A percentile compares a stretch with the other conserved stretches of the same genome.
Conservation (phyloP, 2,329 filamentous ascomycete genomes). For the Penicillium sp. region DNA sequence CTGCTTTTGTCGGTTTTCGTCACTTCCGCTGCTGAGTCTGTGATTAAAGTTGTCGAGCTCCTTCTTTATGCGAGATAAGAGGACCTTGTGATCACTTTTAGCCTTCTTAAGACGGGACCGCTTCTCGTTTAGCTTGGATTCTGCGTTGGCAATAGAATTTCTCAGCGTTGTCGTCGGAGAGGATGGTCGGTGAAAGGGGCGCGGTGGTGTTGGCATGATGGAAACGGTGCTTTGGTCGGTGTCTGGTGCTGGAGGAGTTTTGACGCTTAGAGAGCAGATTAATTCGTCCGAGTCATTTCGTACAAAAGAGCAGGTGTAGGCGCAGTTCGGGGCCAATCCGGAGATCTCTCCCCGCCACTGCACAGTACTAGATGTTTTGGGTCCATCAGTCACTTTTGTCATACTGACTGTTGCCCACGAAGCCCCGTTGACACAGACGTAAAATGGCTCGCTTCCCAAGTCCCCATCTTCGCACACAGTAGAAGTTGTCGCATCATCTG, state of each 20-base stretch:
- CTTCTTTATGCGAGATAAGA: constrained; percentile 55
- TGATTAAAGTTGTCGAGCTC: constrained; percentile 58
- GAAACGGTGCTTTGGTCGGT: constrained; percentile 51
- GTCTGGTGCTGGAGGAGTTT: constrained; percentile 57
- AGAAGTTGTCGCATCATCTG: constrained; percentile 30
- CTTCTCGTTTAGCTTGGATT: constrained; percentile 57
- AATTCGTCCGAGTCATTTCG: constrained; percentile 54
- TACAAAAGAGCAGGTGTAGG: constrained; percentile 61
- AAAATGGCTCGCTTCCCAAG: constrained; percentile 53
- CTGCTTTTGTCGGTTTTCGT: constrained; percentile 60
- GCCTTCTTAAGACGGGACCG: constrained; percentile 56
- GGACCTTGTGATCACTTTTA: constrained; percentile 59
- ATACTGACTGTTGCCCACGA: constrained; percentile 62
- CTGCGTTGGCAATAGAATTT: constrained; percentile 61
- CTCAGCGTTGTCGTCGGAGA: constrained; percentile 63
- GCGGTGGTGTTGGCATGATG: constrained; percentile 43
- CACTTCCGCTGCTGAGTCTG: constrained; percentile 56
- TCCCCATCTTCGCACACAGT: constrained; percentile 24
- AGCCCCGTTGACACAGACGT: constrained; percentile 62
- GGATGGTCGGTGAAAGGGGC: constrained; percentile 58
- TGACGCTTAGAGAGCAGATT: constrained; percentile 59
- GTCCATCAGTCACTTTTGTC: constrained; percentile 41
- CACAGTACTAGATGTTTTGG: constrained; percentile 41
- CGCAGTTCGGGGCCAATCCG: constrained; percentile 61
- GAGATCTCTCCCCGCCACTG: constrained; percentile 61